phyloP scores from a whole-genome alignment of 169 alveolate genomes.

The Plasmodium ovale region DNA sequence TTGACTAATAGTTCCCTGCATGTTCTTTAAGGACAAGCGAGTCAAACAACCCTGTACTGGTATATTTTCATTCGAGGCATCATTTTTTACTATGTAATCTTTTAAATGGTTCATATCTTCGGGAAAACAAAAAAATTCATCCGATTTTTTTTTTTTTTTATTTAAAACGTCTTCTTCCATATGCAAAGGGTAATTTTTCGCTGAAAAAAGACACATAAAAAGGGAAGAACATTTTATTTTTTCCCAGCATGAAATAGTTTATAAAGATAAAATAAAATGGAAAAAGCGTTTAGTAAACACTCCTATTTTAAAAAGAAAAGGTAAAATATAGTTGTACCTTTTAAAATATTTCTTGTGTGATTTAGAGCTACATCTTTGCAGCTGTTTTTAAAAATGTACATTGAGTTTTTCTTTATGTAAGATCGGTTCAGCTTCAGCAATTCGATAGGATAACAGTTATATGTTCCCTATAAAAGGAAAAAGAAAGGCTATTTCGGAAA shows the following conservation, averaged over 20 bases:
- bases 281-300: not conserved
- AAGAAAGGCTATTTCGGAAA: not conserved
- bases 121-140: slow-evolving; percentile 49
- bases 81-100: slow-evolving; percentile 62
- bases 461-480: slow-evolving; percentile 58
- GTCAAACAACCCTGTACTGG: slow-evolving; percentile 2
- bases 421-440: slow-evolving; percentile 48
- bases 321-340: slow-evolving; percentile 18
- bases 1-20: not conserved
- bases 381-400: slow-evolving; percentile 17
- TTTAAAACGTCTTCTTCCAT: not conserved
- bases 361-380: slow-evolving; percentile 55
- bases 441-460: slow-evolving; percentile 70
- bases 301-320: not conserved
- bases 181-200: not conserved
- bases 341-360: slow-evolving; percentile 67
- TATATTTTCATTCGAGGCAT: slow-evolving; percentile 1
- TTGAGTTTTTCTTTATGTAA: slow-evolving; percentile 52
- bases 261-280: slow-evolving; percentile 4
- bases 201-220: slow-evolving; percentile 18
- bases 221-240: too few species aligned
- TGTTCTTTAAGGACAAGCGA: not conserved
- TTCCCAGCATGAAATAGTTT: too few species aligned
- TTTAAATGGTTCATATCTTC: slow-evolving; percentile 31
- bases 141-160: not conserved